Percentiles rank a stretch among this genome's conserved stretches.
These are phyloP conservation scores for Guadua angustifolia DNA, from an alignment of 176 grass and related monocot genomes.

Conservation along the genomic window DNA sequence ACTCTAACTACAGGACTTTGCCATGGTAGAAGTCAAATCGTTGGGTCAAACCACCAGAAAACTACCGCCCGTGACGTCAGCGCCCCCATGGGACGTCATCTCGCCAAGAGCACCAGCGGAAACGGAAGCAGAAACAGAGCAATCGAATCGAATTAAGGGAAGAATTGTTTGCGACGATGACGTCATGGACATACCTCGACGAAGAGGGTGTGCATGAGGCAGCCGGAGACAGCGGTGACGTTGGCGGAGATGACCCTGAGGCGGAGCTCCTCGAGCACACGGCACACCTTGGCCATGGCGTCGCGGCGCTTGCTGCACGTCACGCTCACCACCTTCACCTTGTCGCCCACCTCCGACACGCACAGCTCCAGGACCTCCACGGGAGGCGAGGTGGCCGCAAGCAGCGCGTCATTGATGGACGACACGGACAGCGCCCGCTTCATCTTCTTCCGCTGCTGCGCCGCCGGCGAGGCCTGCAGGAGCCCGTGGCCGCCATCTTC, in stretches of 20 bases:
- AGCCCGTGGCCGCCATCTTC: neutral
- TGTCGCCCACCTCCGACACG: constrained; percentile 66
- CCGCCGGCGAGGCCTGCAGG: neutral
- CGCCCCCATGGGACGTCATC: neutral
- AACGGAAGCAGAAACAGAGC: neutral
- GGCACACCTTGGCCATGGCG: constrained; percentile 70
- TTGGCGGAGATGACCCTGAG: constrained; percentile 74
- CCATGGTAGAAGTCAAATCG: neutral
- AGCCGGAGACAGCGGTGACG: constrained; percentile 64
- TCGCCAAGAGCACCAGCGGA: neutral
- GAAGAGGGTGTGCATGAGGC: constrained; percentile 73
- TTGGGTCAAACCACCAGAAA: neutral
- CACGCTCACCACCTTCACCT: constrained; percentile 68
- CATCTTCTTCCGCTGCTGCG: constrained; percentile 46
- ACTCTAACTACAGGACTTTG: neutral
- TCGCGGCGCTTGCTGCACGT: constrained; percentile 70
- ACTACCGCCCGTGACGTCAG: neutral
- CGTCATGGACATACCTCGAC: constrained; percentile 58
- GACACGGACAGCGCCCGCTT: constrained; percentile 44
- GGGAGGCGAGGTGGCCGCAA: neutral
- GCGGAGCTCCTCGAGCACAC: constrained; percentile 67
- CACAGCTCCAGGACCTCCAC: constrained; percentile 74
- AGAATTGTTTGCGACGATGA: neutral
- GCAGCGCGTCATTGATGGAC: constrained; percentile 19
- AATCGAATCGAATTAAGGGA: neutral